phyloP scores from a whole-genome alignment of 2,329 filamentous ascomycete genomes.

The Huntiella moniliformis region DNA sequence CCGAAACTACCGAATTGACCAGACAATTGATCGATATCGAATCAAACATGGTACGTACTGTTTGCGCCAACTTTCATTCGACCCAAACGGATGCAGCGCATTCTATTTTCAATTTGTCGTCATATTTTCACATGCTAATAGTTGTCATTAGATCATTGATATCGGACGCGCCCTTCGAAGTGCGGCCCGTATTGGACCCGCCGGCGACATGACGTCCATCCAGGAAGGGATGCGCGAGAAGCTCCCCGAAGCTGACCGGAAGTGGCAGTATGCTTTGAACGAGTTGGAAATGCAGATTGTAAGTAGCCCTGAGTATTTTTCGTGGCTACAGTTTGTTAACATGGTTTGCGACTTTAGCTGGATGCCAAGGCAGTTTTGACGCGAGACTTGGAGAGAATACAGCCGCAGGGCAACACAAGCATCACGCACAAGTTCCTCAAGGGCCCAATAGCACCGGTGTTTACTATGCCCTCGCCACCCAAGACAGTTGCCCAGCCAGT shows the following conservation, averaged over 20 bases:
- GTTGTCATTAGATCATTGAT: slow-evolving; percentile 6
- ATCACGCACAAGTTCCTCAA: slow-evolving; percentile 6
- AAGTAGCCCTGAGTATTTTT: slow-evolving; percentile 14
- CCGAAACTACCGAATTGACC: slow-evolving; percentile 1
- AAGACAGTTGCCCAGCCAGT: background rate
- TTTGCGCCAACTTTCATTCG: too few relatives aligned
- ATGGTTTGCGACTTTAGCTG: slow-evolving; percentile 15
- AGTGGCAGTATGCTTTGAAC: slow-evolving; percentile 35
- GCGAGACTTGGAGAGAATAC: slow-evolving; percentile 13
- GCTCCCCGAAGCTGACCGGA: slow-evolving; percentile 27
- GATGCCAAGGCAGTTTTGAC: slow-evolving; percentile 29
- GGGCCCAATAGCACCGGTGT: slow-evolving; percentile 4
- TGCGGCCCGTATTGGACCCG: slow-evolving; percentile 10
- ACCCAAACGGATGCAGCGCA: too few relatives aligned
- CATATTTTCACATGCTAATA: background rate
- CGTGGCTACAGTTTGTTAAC: background rate
- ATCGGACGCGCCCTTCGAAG: slow-evolving; percentile 7
- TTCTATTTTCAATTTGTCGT: background rate
- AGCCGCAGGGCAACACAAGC: slow-evolving; percentile 14
- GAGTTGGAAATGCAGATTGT: slow-evolving; percentile 40
- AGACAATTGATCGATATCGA: slow-evolving; percentile 8
- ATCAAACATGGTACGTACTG: slow-evolving; percentile 5
- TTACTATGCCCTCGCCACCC: slow-evolving; percentile 1
- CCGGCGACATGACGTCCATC: slow-evolving; percentile 9
- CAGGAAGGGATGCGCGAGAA: slow-evolving; percentile 21